These are phyloP conservation scores for Silene latifolia DNA, from an alignment of 148 eudicot genomes.

Conservation along the genomic window DNA sequence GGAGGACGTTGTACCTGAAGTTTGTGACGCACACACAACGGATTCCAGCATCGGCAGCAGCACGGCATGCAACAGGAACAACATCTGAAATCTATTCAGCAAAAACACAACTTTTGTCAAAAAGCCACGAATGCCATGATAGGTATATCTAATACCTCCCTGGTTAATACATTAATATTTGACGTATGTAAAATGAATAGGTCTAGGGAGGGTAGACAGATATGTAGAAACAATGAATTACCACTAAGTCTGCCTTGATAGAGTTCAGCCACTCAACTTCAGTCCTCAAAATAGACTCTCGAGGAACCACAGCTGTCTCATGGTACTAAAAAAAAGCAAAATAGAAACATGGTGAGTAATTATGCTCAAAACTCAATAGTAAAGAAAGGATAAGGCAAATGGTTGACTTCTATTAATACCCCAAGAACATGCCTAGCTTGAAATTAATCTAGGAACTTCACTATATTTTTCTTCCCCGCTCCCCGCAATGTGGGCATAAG, in stretches of 20 bases:
- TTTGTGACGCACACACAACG: slow-evolving; percentile 92
- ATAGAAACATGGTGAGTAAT: slow-evolving; percentile 9
- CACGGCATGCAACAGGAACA: slow-evolving; percentile 98
- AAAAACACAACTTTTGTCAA: slow-evolving; percentile 13
- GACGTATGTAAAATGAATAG: background rate
- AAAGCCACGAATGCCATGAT: background rate
- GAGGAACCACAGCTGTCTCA: slow-evolving; percentile 96
- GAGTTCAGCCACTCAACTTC: slow-evolving; percentile 98
- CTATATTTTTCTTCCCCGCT: background rate
- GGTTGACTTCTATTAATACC: background rate
- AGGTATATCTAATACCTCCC: background rate
- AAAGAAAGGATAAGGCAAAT: background rate
- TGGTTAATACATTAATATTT: background rate
- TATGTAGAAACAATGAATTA: slow-evolving; percentile 29
- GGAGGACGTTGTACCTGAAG: slow-evolving; percentile 59
- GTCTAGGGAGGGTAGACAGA: slow-evolving; percentile 5
- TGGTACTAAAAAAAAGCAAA: slow-evolving; percentile 49
- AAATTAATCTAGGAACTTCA: background rate
- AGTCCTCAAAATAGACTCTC: slow-evolving; percentile 69
- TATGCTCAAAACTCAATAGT: slow-evolving; percentile 2
- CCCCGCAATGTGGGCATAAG: background rate
- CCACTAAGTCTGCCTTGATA: slow-evolving; percentile 98
- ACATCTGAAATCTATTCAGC: slow-evolving; percentile 86
- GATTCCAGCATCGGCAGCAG: slow-evolving; percentile 99
- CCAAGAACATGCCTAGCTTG: background rate